Evolutionary conservation across 768 basidiomycete genomes (phyloP), one percentile per base, ranked within the genome.

Genomic region (Termitomyces sp.): DNA sequence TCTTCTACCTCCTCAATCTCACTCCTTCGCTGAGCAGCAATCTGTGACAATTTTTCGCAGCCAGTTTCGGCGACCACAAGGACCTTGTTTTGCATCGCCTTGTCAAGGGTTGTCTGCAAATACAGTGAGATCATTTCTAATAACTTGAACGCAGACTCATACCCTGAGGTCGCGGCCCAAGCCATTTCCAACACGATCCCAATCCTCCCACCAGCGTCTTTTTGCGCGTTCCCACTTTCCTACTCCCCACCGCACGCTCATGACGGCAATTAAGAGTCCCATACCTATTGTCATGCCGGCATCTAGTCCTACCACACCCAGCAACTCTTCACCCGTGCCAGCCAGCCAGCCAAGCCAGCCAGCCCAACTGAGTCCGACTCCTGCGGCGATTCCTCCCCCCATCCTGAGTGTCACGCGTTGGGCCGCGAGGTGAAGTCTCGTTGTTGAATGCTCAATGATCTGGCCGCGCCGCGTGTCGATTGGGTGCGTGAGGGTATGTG

Each of bases 141-240:
- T 11, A 43, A 37, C 17, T 32, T 5, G 23, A 23, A 30, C 19
- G 47, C 19, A 6, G 27, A 35, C 34, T 61, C 75, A 42, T 65
- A 86, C 88, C 76, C 77, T 75, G 21, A 89, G 68, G 68, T 91
- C 88, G 44, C 88, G 75, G 45, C 78, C 75, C 37, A 89, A 72
- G 0, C 89, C 85, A 47, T 83, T 74, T 6, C 81, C 79, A 3
- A 89, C 74, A 48, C 89, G 75, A 19, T 63, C 64, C 76, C 83
- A 86, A 65, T 90, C 88, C 52, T 79, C 76, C 80, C 80, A 79
- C 88, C 88, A 92, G 57, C 71, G 73, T 55, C 69, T 72, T 67
- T 87, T 86, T 3, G 83, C 82, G 60, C 75, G 80, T 55, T 89
- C 86, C 87, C 88, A 91, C 57, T 73, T 74, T 12, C 81, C 79